phyloP scores from a whole-genome alignment of 768 basidiomycete genomes.

The Mycena belliarum region DNA sequence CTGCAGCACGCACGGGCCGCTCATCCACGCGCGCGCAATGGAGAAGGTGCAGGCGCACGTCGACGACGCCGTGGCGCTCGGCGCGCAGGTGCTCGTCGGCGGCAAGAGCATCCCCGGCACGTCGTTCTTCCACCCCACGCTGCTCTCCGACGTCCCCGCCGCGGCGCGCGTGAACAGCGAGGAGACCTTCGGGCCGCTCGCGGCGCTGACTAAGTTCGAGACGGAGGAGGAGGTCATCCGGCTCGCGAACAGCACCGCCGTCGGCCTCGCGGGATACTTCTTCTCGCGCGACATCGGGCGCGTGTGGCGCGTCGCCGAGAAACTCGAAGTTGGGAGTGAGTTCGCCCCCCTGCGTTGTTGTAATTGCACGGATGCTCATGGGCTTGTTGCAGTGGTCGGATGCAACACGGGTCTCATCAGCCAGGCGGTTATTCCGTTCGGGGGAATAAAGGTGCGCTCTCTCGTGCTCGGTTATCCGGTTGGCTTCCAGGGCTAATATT shows the following conservation, averaged over 20 bases:
- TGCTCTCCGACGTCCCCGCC: constrained; percentile 80
- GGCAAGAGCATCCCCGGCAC: constrained; percentile 65
- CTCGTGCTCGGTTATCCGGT: background rate
- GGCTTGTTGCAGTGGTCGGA: constrained; percentile 60
- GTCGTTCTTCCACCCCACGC: constrained; percentile 84
- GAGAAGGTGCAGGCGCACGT: constrained; percentile 87
- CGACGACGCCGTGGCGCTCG: constrained; percentile 80
- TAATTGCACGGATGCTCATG: background rate
- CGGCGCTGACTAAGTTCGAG: constrained; percentile 85
- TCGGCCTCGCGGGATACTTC: constrained; percentile 94
- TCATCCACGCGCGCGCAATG: constrained; percentile 85
- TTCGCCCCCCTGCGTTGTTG: constrained; percentile 30
- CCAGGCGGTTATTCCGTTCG: constrained; percentile 82
- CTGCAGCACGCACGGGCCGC: constrained; percentile 86
- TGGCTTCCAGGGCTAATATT: too few species aligned
- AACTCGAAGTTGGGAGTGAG: constrained; percentile 80
- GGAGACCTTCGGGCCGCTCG: constrained; percentile 95
- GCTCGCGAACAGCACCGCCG: constrained; percentile 79
- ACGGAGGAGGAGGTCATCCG: constrained; percentile 91
- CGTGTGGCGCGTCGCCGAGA: constrained; percentile 94
- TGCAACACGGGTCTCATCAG: constrained; percentile 80
- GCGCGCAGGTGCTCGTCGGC: constrained; percentile 89
- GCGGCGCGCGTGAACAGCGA: constrained; percentile 70
- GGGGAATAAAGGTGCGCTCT: constrained; percentile 82
- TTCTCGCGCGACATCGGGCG: constrained; percentile 83